These are phyloP conservation scores for Pythium biforme DNA, from an alignment of 352 stramenopile genomes.

Conservation along the genomic window DNA sequence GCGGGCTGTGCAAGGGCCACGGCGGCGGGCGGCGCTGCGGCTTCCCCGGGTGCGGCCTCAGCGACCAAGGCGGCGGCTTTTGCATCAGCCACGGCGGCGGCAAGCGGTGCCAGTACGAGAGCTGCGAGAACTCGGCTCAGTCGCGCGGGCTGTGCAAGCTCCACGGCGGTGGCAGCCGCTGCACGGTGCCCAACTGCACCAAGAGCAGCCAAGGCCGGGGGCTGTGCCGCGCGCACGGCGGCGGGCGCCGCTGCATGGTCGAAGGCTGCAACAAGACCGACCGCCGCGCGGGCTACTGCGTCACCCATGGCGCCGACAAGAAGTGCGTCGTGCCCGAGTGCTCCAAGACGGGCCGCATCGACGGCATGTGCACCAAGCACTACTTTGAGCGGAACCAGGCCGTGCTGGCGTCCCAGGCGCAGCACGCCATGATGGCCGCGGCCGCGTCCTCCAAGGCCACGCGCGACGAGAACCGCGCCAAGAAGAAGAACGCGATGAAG, in stretches of 20 bases:
- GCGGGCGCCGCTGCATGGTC: slow-evolving; percentile 78
- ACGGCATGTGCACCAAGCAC: slow-evolving; percentile 83
- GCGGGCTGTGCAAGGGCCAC: slow-evolving; percentile 80
- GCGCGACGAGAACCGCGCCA: slow-evolving; percentile 12
- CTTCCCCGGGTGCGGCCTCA: slow-evolving; percentile 69
- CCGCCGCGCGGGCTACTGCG: slow-evolving; percentile 70
- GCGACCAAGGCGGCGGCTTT: slow-evolving; percentile 77
- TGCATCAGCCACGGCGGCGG: slow-evolving; percentile 86
- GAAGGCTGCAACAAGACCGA: slow-evolving; percentile 87
- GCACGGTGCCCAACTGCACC: slow-evolving; percentile 76
- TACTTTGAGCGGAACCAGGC: slow-evolving; percentile 79
- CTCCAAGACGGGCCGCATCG: slow-evolving; percentile 80
- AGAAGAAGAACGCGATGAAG: slow-evolving; percentile 18
- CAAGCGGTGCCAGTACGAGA: slow-evolving; percentile 73
- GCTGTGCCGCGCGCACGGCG: slow-evolving; percentile 80
- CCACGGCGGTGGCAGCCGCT: slow-evolving; percentile 78
- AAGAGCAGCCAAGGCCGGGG: slow-evolving; percentile 83
- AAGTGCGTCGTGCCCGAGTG: slow-evolving; percentile 81
- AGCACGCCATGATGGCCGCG: slow-evolving; percentile 20
- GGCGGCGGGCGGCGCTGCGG: slow-evolving; percentile 77
- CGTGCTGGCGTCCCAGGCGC: slow-evolving; percentile 22
- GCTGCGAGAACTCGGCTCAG: slow-evolving; percentile 72
- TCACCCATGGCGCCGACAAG: slow-evolving; percentile 81
- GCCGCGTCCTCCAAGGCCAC: slow-evolving; percentile 16
- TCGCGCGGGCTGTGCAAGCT: slow-evolving; percentile 85